These are phyloP conservation scores for Pholiota molesta DNA, from an alignment of 768 basidiomycete genomes.

Conservation along the genomic window DNA sequence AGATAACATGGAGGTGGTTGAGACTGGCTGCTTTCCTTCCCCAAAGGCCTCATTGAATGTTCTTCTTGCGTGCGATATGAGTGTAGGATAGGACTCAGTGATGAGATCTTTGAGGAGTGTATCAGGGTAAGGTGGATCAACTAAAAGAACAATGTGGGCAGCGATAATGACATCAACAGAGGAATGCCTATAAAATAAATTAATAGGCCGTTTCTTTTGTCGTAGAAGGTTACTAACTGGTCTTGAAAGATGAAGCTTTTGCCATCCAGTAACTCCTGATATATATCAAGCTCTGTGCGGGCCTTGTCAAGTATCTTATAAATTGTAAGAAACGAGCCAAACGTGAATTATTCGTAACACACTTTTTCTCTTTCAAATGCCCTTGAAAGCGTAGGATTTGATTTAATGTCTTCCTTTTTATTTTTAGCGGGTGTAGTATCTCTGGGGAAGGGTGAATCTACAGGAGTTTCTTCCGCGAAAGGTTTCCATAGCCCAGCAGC, in stretches of 20 bases:
- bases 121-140: conserved; percentile 64
- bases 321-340: background rate
- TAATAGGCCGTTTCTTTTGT: background rate
- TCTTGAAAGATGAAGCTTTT: conserved; percentile 55
- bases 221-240: conserved; percentile 33
- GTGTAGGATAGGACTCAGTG: conserved; percentile 53
- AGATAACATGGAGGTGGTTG: conserved; percentile 18
- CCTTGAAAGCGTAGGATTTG: conserved; percentile 45
- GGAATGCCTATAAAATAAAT: conserved; percentile 47
- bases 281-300: conserved; percentile 56
- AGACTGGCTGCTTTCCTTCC: conserved; percentile 20
- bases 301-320: conserved; percentile 63
- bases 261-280: conserved; percentile 54
- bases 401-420: conserved; percentile 26
- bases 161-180: conserved; percentile 69
- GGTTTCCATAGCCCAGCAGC: conserved; percentile 65
- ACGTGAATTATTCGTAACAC: background rate
- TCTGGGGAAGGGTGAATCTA: conserved; percentile 45
- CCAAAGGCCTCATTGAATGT: conserved; percentile 38
- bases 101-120: conserved; percentile 58
- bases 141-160: conserved; percentile 65
- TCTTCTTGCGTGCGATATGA: conserved; percentile 60
- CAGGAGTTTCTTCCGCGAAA: conserved; percentile 38
- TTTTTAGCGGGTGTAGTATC: conserved; percentile 32
- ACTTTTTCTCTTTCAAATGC: conserved; percentile 73